These are phyloP conservation scores for Gremmenia infestans DNA, from an alignment of 2,329 filamentous ascomycete genomes.

Conservation along the genomic window DNA sequence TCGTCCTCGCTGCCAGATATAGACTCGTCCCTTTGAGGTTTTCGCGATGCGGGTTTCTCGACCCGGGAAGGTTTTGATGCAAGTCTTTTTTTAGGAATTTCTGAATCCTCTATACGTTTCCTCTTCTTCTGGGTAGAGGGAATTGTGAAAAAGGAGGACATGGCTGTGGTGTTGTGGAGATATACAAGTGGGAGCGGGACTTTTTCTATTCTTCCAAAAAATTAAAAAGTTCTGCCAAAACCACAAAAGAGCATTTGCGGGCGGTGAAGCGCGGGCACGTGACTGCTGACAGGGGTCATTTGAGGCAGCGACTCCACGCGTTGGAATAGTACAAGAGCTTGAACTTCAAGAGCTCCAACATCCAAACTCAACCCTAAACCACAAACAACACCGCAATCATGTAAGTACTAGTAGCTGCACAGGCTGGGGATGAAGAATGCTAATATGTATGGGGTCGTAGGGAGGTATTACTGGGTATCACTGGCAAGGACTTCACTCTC, in stretches of 20 bases:
- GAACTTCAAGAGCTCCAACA: slow-evolving; percentile 18
- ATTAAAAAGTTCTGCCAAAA: background rate
- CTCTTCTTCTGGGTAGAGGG: slow-evolving; percentile 86
- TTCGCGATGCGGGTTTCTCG: slow-evolving; percentile 37
- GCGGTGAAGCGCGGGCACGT: background rate
- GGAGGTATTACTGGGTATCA: slow-evolving; percentile 98
- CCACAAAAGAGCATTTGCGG: too few relatives aligned
- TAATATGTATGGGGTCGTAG: slow-evolving; percentile 41
- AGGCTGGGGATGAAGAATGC: slow-evolving; percentile 1
- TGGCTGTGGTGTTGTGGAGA: slow-evolving; percentile 34
- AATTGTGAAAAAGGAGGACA: slow-evolving; percentile 95
- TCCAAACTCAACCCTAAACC: slow-evolving; percentile 16
- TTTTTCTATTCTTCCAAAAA: background rate
- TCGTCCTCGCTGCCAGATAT: slow-evolving; percentile 81
- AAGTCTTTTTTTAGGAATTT: slow-evolving; percentile 55
- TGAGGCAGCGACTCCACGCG: slow-evolving; percentile 31
- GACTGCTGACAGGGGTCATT: background rate
- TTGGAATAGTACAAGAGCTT: slow-evolving; percentile 22
- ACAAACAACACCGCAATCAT: slow-evolving; percentile 23
- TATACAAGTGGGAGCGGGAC: background rate
- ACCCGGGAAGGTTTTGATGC: slow-evolving; percentile 33
- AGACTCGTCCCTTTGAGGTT: slow-evolving; percentile 52
- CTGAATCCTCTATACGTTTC: slow-evolving; percentile 60
- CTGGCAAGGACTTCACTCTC: slow-evolving; percentile 98
- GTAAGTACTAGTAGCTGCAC: slow-evolving; percentile 11